Evolutionary conservation across 352 stramenopile genomes (phyloP), one percentile per base, ranked within the genome.

Genomic region (Phytophthora pseudosyringae): DNA sequence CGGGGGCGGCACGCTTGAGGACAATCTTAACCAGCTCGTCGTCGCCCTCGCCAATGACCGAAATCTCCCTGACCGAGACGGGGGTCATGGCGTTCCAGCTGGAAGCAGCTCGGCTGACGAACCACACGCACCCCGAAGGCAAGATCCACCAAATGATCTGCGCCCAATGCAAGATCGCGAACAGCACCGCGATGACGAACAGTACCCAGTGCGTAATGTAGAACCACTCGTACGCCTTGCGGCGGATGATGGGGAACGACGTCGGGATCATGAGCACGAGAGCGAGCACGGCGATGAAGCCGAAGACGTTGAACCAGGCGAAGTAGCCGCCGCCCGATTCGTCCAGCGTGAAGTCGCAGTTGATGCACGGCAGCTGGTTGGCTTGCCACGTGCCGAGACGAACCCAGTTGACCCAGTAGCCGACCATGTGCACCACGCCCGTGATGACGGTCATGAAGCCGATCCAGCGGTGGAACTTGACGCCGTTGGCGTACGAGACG

Each of bases 241-340:
- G 78, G 25, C 81, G 81, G 18, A 88, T 68, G 45, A 82, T 73
- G 5, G 78, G 81, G 25, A 88, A 60, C 13, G 81, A 86, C 1
- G 76, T 86, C 10, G 69, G 67, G 53, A 88, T 81, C 35, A 86
- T 83, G n/a, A 90, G 49, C 59, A 90, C 50, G 18, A 85, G 52
- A 26, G 71, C 71, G 9, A 81, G 59, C n/a, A 64, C 62, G 2
- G 81, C 80, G 39, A 88, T 69, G 41, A 79, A 71, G 2, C 77
- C 76, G 52, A 90, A 83, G 40, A 83, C 62, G 55, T 90, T 84
- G 55, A 86, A 87, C 81, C 81, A 90, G 5, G 78, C 80, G 58
- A 79, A 83, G 61, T 86, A 83, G 43, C 74, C 71, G 25, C 71
- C 71, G 25, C 71, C 71, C 25, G 71, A 79, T 39, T 76, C 65